Percentiles rank a stretch among this genome's conserved stretches.
Evolutionary conservation across 73 alveolate genomes (phyloP).

Genomic region (Diophrys sp.): DNA sequence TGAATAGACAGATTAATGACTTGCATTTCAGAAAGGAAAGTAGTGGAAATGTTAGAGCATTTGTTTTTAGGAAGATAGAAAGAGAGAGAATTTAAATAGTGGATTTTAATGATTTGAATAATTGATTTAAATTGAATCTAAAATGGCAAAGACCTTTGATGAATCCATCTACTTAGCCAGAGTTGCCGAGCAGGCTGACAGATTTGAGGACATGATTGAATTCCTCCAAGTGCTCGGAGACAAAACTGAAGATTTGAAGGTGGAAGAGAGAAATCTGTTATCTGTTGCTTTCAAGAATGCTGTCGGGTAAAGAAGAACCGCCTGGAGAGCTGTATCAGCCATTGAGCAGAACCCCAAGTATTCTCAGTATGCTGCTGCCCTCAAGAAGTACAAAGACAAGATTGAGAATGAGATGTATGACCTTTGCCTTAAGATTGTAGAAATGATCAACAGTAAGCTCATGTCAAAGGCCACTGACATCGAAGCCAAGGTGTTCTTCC

Average conservation of each 20-base stretch:
- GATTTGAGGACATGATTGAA: constrained; percentile 60
- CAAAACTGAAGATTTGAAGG: constrained; percentile 58
- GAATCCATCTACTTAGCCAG: constrained; percentile 55
- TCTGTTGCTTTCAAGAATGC: constrained; percentile 53
- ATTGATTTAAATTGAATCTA: constrained; percentile 8
- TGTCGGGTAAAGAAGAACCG: constrained; percentile 42
- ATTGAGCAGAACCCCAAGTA: constrained; percentile 56
- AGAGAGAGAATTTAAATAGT: too few relatives aligned
- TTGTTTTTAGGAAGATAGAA: too few relatives aligned
- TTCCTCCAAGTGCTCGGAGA: constrained; percentile 31
- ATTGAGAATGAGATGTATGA: constrained; percentile 42
- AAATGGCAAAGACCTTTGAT: constrained; percentile 21
- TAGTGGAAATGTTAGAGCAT: too few relatives aligned
- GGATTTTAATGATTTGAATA: neutral
- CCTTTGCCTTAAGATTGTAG: constrained; percentile 25
- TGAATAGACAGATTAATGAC: too few relatives aligned
- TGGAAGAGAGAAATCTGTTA: constrained; percentile 71
- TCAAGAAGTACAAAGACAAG: constrained; percentile 39
- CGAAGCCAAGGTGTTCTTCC: constrained; percentile 50
- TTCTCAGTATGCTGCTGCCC: constrained; percentile 14
- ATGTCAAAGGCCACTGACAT: constrained; percentile 15
- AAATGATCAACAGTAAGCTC: constrained; percentile 16
- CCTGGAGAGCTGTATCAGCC: constrained; percentile 61
- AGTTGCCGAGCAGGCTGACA: constrained; percentile 72
- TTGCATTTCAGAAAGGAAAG: too few relatives aligned